Percentiles rank a stretch among this genome's conserved stretches.
Conservation (phyloP, 2,329 filamentous ascomycete genomes). For the Botryosphaeria agaves region DNA sequence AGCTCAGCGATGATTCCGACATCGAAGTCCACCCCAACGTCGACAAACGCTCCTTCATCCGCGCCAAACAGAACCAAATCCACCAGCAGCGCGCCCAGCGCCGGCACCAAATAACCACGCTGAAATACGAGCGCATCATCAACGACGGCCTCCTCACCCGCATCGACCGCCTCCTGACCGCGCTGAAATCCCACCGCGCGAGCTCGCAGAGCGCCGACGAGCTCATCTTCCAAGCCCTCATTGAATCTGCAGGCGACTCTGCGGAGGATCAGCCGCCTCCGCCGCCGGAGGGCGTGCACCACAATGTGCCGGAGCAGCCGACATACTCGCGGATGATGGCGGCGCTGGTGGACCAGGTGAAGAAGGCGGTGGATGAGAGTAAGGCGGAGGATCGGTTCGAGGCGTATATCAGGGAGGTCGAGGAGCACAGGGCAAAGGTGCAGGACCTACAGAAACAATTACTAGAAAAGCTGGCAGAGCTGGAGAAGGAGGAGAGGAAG, state of each 20-base stretch:
- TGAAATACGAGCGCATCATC: constrained; percentile 83
- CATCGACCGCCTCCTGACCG: constrained; percentile 60
- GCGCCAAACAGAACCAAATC: constrained; percentile 94
- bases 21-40: constrained; percentile 98
- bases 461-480: constrained; percentile 51
- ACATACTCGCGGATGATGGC: constrained; percentile 97
- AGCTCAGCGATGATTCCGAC: constrained; percentile 96
- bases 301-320: constrained; percentile 55
- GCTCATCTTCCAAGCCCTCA: constrained; percentile 74
- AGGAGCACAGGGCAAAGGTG: constrained; percentile 62
- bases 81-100: constrained; percentile 78
- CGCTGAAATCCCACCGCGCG: constrained; percentile 55
- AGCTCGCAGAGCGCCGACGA: constrained; percentile 51
- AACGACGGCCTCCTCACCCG: constrained; percentile 80
- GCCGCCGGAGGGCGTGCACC: constrained; percentile 63
- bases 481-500: constrained; percentile 67
- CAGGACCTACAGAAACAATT: constrained; percentile 61
- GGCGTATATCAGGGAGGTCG: constrained; percentile 63
- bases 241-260: constrained; percentile 58
- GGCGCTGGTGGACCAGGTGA: constrained; percentile 86
- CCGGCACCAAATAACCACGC: constrained; percentile 72
- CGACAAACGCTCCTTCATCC: constrained; percentile 95
- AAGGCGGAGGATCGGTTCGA: constrained; percentile 52
- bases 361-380: constrained; percentile 59
- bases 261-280: constrained; percentile 60